These are phyloP conservation scores for Camillea tinctor DNA, from an alignment of 2,329 filamentous ascomycete genomes.

Conservation along the genomic window DNA sequence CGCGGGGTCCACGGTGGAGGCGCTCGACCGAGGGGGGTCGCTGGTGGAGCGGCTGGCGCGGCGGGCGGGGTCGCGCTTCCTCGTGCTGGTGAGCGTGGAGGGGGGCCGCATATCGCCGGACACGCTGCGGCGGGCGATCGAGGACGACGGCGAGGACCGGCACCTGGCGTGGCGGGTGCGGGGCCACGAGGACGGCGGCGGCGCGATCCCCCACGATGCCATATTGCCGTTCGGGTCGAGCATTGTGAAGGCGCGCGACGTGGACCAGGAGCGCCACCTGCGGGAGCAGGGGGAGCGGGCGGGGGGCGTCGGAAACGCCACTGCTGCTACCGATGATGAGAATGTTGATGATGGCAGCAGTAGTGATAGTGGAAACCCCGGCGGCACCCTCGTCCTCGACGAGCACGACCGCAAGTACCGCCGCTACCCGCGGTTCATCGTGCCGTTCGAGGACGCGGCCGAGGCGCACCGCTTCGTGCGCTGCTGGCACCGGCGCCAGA, in stretches of 20 bases:
- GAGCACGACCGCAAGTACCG: conserved; percentile 30
- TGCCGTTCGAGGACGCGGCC: conserved; percentile 53
- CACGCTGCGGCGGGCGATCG: conserved; percentile 39
- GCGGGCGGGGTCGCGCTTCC: conserved; percentile 20
- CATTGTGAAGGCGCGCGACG: conserved; percentile 13
- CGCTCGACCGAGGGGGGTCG: conserved; percentile 20
- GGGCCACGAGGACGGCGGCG: conserved; percentile 21
- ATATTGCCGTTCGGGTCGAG: conserved; percentile 33
- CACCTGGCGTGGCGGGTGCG: conserved; percentile 39
- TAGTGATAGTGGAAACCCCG: background rate
- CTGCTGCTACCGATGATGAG: background rate
- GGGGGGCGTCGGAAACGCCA: background rate
- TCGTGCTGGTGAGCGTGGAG: conserved; percentile 38
- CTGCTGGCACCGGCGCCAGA: conserved; percentile 40
- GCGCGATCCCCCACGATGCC: conserved; percentile 14
- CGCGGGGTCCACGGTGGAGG: conserved; percentile 1
- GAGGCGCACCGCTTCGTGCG: conserved; percentile 53
- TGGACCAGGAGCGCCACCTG: conserved; percentile 1
- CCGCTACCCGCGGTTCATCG: conserved; percentile 47
- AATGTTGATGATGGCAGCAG: background rate
- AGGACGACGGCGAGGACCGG: conserved; percentile 42
- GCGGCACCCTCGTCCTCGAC: conserved; percentile 1
- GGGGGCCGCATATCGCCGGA: conserved; percentile 35
- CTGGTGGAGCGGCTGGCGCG: conserved; percentile 25
- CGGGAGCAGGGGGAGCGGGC: conserved; percentile 6